A percentile compares a stretch with the other conserved stretches of the same genome.
These are phyloP conservation scores for Ganoderma leucocontextum DNA, from an alignment of 1,284 basidiomycete genomes.

Conservation along the genomic window DNA sequence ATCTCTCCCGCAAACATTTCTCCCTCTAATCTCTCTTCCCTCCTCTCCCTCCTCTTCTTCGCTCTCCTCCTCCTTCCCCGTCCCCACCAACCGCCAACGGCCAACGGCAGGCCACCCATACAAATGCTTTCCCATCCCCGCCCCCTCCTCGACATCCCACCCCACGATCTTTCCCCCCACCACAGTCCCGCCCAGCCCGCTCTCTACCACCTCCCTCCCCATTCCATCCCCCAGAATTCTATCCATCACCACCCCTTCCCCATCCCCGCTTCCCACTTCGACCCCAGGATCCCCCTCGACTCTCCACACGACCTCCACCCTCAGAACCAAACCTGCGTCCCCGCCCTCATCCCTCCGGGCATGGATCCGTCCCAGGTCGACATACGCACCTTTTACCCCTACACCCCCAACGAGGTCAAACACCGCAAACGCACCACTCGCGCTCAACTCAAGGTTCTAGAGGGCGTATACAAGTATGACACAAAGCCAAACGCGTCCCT, in stretches of 20 bases:
- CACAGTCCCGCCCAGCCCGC: conserved; percentile 22
- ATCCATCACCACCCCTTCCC: conserved; percentile 31
- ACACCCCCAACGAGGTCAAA: conserved; percentile 90
- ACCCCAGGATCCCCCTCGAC: conserved; percentile 21
- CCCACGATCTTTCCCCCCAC: conserved; percentile 29
- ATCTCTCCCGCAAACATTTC: conserved; percentile 23
- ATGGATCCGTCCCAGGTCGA: conserved; percentile 70
- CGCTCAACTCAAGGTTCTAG: conserved; percentile 86
- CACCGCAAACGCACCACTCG: conserved; percentile 87
- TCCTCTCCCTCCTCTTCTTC: conserved; percentile 12
- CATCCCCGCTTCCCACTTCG: conserved; percentile 24
- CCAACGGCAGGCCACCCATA: conserved; percentile 4
- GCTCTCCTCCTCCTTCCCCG: conserved; percentile 10
- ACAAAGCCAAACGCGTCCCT: conserved; percentile 89
- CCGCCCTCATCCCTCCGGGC: conserved; percentile 54
- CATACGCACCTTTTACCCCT: conserved; percentile 81
- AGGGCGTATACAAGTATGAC: conserved; percentile 84
- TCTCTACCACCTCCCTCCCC: conserved; percentile 27
- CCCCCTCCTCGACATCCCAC: conserved; percentile 19
- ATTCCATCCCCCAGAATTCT: conserved; percentile 25
- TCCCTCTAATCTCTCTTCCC: conserved; percentile 21
- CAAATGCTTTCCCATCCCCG: conserved; percentile 31
- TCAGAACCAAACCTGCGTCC: conserved; percentile 49
- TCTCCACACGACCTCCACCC: conserved; percentile 24
- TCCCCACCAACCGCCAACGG: conserved; percentile 1